Conservation (phyloP, 2,329 filamentous ascomycete species). For the Fusarium scirpi region DNA sequence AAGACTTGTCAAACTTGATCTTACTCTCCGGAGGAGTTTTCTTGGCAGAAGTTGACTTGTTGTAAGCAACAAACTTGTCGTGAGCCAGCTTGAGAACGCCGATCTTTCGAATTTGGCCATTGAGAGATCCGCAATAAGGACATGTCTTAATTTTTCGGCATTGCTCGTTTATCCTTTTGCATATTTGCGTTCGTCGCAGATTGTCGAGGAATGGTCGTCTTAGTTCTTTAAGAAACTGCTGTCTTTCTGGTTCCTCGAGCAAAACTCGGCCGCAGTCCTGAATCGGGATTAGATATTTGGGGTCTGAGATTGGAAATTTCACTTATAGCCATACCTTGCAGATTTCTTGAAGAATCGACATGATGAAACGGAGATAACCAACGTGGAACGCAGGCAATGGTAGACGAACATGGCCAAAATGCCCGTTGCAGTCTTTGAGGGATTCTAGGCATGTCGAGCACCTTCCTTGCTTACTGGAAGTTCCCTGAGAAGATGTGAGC, state of each 20-base stretch:
- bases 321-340: constrained; percentile 72
- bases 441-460: constrained; percentile 88
- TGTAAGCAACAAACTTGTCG: constrained; percentile 90
- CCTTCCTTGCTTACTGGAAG: constrained; percentile 82
- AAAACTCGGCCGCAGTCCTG: constrained; percentile 85
- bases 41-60: constrained; percentile 86
- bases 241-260: constrained; percentile 82
- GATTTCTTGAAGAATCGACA: constrained; percentile 91
- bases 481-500: constrained; percentile 65
- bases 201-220: constrained; percentile 88
- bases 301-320: background rate
- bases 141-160: constrained; percentile 89
- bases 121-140: constrained; percentile 82
- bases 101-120: constrained; percentile 92
- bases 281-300: constrained; percentile 11
- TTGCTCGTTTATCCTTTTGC: constrained; percentile 88
- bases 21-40: constrained; percentile 88
- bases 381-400: constrained; percentile 95
- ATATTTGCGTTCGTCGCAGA: constrained; percentile 82
- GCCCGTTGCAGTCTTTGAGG: constrained; percentile 88
- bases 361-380: constrained; percentile 93
- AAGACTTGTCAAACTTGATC: constrained; percentile 85
- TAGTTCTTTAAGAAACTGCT: constrained; percentile 81
- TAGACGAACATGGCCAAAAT: constrained; percentile 93
- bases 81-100: constrained; percentile 94